phyloP scores from a whole-genome alignment of 2,329 filamentous ascomycete genomes.

The Colletotrichum horii region DNA sequence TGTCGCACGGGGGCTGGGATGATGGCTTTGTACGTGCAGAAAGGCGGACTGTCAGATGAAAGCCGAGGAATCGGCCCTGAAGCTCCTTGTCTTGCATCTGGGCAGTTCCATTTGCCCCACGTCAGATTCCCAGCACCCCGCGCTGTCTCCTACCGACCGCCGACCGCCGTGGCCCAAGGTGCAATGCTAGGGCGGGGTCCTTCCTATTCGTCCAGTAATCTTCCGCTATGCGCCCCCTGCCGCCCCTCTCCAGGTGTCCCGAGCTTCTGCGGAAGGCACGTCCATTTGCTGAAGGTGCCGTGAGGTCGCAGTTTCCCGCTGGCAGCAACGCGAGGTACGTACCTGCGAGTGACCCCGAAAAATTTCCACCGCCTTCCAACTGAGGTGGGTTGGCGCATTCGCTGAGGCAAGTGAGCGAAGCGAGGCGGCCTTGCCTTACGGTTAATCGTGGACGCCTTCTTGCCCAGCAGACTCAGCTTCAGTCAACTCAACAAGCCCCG shows the following conservation, averaged over 20 bases:
- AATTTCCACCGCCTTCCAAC: conserved; percentile 18
- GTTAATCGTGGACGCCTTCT: neutral
- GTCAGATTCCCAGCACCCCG: conserved; percentile 18
- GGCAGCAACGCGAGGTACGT: conserved; percentile 2
- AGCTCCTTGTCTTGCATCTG: conserved; percentile 22
- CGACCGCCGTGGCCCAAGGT: neutral
- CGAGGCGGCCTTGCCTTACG: neutral
- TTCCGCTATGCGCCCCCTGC: neutral
- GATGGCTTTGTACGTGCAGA: conserved; percentile 16
- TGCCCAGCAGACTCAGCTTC: neutral
- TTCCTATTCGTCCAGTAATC: conserved; percentile 11
- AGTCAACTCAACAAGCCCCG: neutral
- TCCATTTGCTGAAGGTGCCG: neutral
- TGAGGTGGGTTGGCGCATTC: neutral
- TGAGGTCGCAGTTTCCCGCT: neutral
- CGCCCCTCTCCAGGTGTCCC: neutral
- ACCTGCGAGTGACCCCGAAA: conserved; percentile 5
- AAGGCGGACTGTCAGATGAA: conserved; percentile 20
- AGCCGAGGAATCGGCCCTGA: conserved; percentile 21
- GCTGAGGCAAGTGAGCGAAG: conserved; percentile 6
- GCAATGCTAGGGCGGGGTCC: neutral
- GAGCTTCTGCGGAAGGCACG: conserved; percentile 5
- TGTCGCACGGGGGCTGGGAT: conserved; percentile 12
- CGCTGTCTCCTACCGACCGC: neutral
- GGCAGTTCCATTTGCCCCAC: conserved; percentile 17